A percentile compares a stretch with the other conserved stretches of the same genome.
phyloP scores from a whole-genome alignment of 305 asterid genomes.

The Fraxinus albicans region DNA sequence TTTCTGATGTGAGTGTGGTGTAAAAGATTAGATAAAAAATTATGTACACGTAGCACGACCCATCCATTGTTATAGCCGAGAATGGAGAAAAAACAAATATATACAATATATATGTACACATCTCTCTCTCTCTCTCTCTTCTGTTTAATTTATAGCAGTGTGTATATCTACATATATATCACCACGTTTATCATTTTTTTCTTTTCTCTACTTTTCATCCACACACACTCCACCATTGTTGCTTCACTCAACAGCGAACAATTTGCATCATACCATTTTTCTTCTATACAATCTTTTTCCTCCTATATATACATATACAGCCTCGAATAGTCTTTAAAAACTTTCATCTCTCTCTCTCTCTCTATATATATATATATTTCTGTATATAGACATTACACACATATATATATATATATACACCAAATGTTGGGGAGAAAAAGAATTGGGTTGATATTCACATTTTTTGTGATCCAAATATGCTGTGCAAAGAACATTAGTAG shows the following conservation, averaged over 20 bases:
- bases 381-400: not conserved
- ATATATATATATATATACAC: not conserved
- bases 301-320: not conserved
- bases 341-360: not conserved
- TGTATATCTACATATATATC: no score
- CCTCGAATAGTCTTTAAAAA: not conserved
- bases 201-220: no score
- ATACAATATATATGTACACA: no score
- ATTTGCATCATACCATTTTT: conserved; percentile 9
- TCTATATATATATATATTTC: not conserved
- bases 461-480: conserved; percentile 23
- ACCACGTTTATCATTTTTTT: no score
- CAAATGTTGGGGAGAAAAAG: conserved; percentile 14
- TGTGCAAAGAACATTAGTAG: conserved; percentile 46
- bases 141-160: no score
- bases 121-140: no score
- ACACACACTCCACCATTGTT: conserved; percentile 7
- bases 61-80: not conserved
- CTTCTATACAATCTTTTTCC: not conserved
- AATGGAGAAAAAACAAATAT: not conserved
- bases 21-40: no score
- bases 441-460: conserved; percentile 12
- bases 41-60: no score
- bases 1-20: no score
- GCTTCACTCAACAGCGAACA: conserved; percentile 27